Percentiles rank a stretch among this genome's conserved stretches.
Conservation (phyloP, 2,329 filamentous ascomycete species). For the Elsinoe ampelina region DNA sequence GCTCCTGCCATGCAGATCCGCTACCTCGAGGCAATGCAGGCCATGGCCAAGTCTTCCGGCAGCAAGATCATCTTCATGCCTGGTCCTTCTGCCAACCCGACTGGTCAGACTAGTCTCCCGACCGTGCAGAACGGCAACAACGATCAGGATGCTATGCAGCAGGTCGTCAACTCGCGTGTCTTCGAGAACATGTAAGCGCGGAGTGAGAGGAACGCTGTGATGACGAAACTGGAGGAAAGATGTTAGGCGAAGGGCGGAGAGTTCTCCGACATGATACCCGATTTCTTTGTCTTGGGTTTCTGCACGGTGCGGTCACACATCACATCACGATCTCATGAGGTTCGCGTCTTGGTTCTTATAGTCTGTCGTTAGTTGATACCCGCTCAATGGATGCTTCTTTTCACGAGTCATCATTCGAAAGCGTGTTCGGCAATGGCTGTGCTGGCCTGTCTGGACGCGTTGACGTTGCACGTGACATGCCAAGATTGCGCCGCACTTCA, state of each 20-base stretch:
- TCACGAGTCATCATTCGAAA: too few relatives aligned
- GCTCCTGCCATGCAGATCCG: slow-evolving; percentile 97
- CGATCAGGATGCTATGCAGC: slow-evolving; percentile 54
- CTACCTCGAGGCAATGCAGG: slow-evolving; percentile 97
- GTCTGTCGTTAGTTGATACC: slow-evolving; percentile 4
- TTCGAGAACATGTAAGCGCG: slow-evolving; percentile 70
- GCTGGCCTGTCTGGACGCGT: too few relatives aligned
- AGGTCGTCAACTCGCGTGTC: slow-evolving; percentile 70
- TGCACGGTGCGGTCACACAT: too few relatives aligned
- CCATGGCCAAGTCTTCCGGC: slow-evolving; percentile 92
- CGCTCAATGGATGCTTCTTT: background rate
- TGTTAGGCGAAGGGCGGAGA: background rate
- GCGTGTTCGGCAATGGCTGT: too few relatives aligned
- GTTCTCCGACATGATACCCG: background rate
- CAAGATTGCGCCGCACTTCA: too few relatives aligned
- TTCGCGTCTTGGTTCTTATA: background rate
- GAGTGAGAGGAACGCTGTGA: background rate
- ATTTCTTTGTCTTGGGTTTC: too few relatives aligned
- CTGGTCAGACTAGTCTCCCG: slow-evolving; percentile 38
- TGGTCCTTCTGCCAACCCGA: slow-evolving; percentile 30
- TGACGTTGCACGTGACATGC: too few relatives aligned
- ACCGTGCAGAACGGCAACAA: slow-evolving; percentile 43
- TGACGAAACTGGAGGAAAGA: too few relatives aligned
- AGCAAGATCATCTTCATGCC: slow-evolving; percentile 80
- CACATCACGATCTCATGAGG: background rate